phyloP scores from a whole-genome alignment of 1,284 basidiomycete species.

The Ustilago esculenta region DNA sequence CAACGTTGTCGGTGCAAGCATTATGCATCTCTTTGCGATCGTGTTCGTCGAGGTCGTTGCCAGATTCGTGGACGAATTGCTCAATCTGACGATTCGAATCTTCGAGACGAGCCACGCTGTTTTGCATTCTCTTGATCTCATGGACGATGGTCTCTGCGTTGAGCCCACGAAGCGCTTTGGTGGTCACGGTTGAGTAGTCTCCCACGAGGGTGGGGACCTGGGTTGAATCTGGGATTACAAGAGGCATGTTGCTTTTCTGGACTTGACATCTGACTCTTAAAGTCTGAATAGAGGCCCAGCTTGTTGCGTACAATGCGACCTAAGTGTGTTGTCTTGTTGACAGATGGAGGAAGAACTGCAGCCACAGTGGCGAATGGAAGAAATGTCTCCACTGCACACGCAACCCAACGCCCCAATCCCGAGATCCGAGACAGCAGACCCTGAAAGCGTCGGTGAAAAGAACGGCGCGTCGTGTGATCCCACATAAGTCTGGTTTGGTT shows the following conservation, averaged over 20 bases:
- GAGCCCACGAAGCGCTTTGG: slow-evolving; percentile 32
- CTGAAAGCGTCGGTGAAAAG: neutral
- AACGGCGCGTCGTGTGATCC: too few species aligned
- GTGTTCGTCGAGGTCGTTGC: slow-evolving; percentile 15
- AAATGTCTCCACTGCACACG: too few species aligned
- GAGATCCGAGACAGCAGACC: neutral
- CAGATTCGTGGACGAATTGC: slow-evolving; percentile 33
- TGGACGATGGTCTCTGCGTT: slow-evolving; percentile 37
- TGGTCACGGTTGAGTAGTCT: slow-evolving; percentile 35
- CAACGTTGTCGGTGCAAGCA: slow-evolving; percentile 40
- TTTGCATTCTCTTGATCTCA: slow-evolving; percentile 43
- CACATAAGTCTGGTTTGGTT: too few species aligned
- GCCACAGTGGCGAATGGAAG: too few species aligned
- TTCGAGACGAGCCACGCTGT: slow-evolving; percentile 28
- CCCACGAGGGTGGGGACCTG: slow-evolving; percentile 35
- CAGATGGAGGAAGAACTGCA: too few species aligned
- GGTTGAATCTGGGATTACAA: slow-evolving; percentile 38
- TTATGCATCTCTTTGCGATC: slow-evolving; percentile 36
- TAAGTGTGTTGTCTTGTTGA: neutral
- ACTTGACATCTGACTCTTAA: too few species aligned
- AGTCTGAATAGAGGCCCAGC: too few species aligned
- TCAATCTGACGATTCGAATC: slow-evolving; percentile 43
- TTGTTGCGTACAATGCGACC: too few species aligned
- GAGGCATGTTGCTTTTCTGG: slow-evolving; percentile 28
- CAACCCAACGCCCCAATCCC: too few species aligned